Conservation (phyloP, 345 rosid species). For the Physaria fendleri region DNA sequence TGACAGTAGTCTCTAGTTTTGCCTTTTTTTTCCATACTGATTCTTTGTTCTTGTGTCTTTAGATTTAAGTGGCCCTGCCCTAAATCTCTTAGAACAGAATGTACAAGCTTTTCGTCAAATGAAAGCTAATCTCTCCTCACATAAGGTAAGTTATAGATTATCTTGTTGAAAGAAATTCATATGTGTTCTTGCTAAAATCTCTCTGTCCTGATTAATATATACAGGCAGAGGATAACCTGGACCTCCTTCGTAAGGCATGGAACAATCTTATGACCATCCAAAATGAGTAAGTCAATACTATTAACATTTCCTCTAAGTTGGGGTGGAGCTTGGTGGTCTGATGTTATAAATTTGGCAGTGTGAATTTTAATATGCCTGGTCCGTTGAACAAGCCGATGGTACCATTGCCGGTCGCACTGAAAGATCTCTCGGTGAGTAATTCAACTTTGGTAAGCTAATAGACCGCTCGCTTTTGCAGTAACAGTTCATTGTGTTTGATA, state of each 20-base stretch:
- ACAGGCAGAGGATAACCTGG: conserved; percentile 80
- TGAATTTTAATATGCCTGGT: conserved; percentile 74
- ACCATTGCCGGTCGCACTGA: conserved; percentile 58
- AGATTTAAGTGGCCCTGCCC: conserved; percentile 55
- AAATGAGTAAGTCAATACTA: conserved; percentile 54
- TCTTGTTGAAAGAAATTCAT: not conserved
- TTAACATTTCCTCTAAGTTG: conserved; percentile 8
- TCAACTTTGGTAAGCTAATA: conserved; percentile 50
- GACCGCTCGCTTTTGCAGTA: too few relatives aligned
- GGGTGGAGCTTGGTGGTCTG: conserved; percentile 6
- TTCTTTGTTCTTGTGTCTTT: conserved; percentile 28
- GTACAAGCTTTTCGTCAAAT: conserved; percentile 60
- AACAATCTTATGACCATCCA: conserved; percentile 65
- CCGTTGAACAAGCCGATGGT: conserved; percentile 93
- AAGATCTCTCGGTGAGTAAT: conserved; percentile 59
- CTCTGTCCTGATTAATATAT: not conserved
- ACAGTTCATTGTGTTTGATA: too few relatives aligned
- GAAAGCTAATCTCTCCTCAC: conserved; percentile 57
- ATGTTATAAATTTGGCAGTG: conserved; percentile 42
- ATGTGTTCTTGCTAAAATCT: not conserved
- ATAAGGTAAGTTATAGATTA: conserved; percentile 44
- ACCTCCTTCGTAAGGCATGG: conserved; percentile 58
- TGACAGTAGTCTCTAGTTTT: not conserved
- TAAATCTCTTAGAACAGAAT: conserved; percentile 74
- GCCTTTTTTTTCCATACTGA: not conserved